Evolutionary conservation across 352 stramenopile species (phyloP).

Genomic region (Poterioochromonas sp.): DNA sequence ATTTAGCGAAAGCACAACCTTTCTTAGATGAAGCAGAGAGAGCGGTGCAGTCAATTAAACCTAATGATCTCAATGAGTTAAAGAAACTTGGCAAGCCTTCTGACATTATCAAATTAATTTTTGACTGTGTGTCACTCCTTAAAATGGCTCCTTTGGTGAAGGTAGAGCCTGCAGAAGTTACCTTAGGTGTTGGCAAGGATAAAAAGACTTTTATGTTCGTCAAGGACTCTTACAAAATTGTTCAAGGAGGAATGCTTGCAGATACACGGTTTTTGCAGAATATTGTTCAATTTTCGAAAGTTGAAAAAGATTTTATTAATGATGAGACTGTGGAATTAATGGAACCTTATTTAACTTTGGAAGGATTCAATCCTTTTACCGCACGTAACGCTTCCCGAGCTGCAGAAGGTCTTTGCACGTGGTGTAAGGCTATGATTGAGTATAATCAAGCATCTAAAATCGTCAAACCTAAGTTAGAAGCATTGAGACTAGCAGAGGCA

Average conservation of each 20-base stretch:
- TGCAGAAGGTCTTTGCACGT: conserved; percentile 74
- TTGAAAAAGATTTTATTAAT: conserved; percentile 81
- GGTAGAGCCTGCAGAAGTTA: conserved; percentile 60
- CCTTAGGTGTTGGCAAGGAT: conserved; percentile 63
- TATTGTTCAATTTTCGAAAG: conserved; percentile 76
- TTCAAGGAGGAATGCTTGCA: conserved; percentile 66
- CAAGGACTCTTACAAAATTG: conserved; percentile 68
- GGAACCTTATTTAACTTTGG: conserved; percentile 68
- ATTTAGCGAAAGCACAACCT: conserved; percentile 72
- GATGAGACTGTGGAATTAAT: conserved; percentile 83
- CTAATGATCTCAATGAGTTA: conserved; percentile 76
- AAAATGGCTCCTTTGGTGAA: conserved; percentile 69
- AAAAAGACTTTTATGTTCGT: conserved; percentile 61
- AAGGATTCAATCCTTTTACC: conserved; percentile 62
- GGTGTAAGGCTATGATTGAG: conserved; percentile 75
- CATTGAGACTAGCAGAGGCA: conserved; percentile 69
- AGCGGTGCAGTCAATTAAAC: conserved; percentile 69
- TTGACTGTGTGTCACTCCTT: conserved; percentile 74
- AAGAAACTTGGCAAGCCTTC: conserved; percentile 77
- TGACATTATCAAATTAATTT: conserved; percentile 82
- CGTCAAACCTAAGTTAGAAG: conserved; percentile 82
- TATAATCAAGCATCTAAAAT: conserved; percentile 81
- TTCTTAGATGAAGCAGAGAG: conserved; percentile 71
- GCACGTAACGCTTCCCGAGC: conserved; percentile 76
- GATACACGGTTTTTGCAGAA: conserved; percentile 72